Conservation (phyloP, 2,329 filamentous ascomycete genomes). For the Endothia cerciana region DNA sequence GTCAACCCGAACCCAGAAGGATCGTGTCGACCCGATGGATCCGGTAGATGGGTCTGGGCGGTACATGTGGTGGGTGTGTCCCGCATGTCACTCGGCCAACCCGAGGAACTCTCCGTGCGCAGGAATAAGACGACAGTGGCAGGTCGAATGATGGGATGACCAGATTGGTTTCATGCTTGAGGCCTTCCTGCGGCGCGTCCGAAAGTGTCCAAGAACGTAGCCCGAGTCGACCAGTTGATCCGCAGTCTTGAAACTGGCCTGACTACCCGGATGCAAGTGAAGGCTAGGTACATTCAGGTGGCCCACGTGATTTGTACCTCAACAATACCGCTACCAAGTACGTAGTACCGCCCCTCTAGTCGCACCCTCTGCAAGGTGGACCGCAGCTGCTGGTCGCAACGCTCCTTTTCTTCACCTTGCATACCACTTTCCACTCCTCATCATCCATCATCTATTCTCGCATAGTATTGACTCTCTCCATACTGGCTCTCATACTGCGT, state of each 20-base stretch:
- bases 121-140: slow-evolving; percentile 7
- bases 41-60: slow-evolving; percentile 10
- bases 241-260: slow-evolving; percentile 14
- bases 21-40: slow-evolving; percentile 9
- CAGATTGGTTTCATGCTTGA: neutral
- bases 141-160: slow-evolving; percentile 2
- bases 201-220: neutral
- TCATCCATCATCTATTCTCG: neutral
- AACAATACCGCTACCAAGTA: slow-evolving; percentile 6
- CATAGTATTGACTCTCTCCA: slow-evolving; percentile 7
- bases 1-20: slow-evolving; percentile 12
- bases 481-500: neutral
- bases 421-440: neutral
- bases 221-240: slow-evolving; percentile 2
- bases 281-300: neutral
- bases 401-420: slow-evolving; percentile 23
- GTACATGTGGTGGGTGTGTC: slow-evolving; percentile 19
- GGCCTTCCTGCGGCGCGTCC: neutral
- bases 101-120: neutral
- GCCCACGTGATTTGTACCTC: slow-evolving; percentile 28
- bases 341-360: slow-evolving; percentile 14
- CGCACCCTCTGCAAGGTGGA: slow-evolving; percentile 12
- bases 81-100: slow-evolving; percentile 27
- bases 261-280: slow-evolving; percentile 8
- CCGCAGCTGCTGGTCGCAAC: slow-evolving; percentile 14